Evolutionary conservation across 495 filamentous ascomycete genomes (phyloP).

Genomic region (Aspergillus diversus): DNA sequence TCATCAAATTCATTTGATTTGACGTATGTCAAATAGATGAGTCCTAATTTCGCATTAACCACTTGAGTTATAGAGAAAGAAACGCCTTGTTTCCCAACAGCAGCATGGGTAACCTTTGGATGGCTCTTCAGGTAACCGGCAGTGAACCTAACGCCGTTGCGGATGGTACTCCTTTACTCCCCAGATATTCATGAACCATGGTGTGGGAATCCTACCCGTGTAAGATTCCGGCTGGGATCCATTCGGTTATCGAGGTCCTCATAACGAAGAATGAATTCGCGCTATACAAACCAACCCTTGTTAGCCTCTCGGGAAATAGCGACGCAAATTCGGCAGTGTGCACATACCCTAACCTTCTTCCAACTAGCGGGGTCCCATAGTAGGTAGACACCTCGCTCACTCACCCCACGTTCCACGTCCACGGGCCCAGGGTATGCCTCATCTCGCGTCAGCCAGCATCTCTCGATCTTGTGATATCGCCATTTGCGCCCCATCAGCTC

Average conservation of each 20-base stretch:
- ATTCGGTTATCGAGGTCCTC: slow-evolving; percentile 70
- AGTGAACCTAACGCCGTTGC: slow-evolving; percentile 44
- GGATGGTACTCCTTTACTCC: slow-evolving; percentile 29
- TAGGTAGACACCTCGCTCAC: slow-evolving; percentile 85
- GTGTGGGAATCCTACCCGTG: slow-evolving; percentile 42
- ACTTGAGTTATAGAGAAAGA: slow-evolving; percentile 32
- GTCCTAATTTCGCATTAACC: slow-evolving; percentile 33
- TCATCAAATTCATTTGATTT: slow-evolving; percentile 36
- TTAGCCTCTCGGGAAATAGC: slow-evolving; percentile 5
- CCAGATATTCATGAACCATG: slow-evolving; percentile 44
- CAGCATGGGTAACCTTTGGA: slow-evolving; percentile 33
- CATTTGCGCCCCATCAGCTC: slow-evolving; percentile 86
- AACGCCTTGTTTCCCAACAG: slow-evolving; percentile 33
- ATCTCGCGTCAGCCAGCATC: slow-evolving; percentile 91
- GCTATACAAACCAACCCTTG: slow-evolving; percentile 45
- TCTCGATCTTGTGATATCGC: slow-evolving; percentile 88
- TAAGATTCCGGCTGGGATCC: slow-evolving; percentile 43
- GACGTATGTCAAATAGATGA: slow-evolving; percentile 23
- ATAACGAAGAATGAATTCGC: slow-evolving; percentile 79
- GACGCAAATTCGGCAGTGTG: neutral
- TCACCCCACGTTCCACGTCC: slow-evolving; percentile 60
- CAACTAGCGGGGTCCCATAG: slow-evolving; percentile 85
- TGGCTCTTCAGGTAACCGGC: slow-evolving; percentile 34
- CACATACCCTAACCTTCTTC: slow-evolving; percentile 78
- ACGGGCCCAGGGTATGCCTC: slow-evolving; percentile 68